phyloP scores from a whole-genome alignment of 805 yeast genomes.

The Kockiozyma suomiensis region DNA sequence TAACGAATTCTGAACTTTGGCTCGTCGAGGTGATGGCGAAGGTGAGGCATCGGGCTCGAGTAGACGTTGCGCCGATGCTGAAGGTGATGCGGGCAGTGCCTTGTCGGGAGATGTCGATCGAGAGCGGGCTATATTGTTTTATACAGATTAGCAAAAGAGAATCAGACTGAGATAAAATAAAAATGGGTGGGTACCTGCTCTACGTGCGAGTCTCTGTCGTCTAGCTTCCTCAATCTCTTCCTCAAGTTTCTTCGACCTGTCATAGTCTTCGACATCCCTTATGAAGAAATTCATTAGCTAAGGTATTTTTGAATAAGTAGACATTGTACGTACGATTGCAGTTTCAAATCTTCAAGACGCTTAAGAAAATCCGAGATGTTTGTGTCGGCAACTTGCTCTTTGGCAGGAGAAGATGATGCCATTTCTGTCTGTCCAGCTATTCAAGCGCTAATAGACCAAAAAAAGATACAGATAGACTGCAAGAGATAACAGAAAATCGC shows the following conservation, averaged over 20 bases:
- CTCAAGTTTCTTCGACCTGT: conserved; percentile 17
- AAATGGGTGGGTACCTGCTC: conserved; percentile 12
- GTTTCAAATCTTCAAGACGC: conserved; percentile 15
- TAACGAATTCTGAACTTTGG: background rate
- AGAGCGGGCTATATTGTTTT: conserved; percentile 26
- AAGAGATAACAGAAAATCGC: background rate
- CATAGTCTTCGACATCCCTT: conserved; percentile 11
- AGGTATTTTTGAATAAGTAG: background rate
- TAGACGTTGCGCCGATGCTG: background rate
- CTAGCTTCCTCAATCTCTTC: conserved; percentile 28
- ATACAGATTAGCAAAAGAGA: background rate
- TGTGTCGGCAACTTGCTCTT: background rate
- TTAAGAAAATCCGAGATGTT: conserved; percentile 15
- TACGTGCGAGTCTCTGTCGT: conserved; percentile 23
- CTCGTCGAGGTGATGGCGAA: background rate
- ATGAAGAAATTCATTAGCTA: background rate
- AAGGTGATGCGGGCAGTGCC: background rate
- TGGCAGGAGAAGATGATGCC: background rate
- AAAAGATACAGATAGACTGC: background rate
- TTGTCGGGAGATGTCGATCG: conserved; percentile 3
- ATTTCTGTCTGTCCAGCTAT: too few species aligned
- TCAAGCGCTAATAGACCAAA: background rate
- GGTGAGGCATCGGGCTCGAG: background rate
- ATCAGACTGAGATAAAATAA: background rate
- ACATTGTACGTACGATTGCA: conserved; percentile 1